Percentiles rank a stretch among this genome's conserved stretches.
Conservation (phyloP, 2,329 filamentous ascomycete genomes). For the Aspergillus bombycis region DNA sequence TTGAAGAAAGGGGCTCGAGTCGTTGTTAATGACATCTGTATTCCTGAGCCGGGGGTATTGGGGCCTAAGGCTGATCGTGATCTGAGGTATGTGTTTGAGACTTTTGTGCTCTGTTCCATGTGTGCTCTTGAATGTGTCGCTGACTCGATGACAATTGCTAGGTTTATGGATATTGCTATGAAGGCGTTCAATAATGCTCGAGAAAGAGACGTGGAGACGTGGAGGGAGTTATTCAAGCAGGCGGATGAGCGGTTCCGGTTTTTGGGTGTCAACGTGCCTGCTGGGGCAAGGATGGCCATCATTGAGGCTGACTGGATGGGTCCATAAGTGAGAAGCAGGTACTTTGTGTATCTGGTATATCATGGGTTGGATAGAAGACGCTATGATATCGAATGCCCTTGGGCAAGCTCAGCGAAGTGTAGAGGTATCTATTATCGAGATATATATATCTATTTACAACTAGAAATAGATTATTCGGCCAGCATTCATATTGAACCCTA, state of each 20-base stretch:
- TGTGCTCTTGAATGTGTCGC: no score
- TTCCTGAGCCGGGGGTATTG: background rate
- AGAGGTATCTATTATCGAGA: no score
- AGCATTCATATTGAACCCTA: no score
- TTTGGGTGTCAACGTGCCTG: background rate
- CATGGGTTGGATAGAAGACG: background rate
- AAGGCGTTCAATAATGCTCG: conserved; percentile 2
- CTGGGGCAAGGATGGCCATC: background rate
- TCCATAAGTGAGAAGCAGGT: background rate
- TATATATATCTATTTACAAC: no score
- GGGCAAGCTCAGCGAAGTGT: no score
- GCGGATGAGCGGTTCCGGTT: background rate
- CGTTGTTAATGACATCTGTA: background rate
- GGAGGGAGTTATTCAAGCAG: background rate
- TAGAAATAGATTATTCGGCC: no score
- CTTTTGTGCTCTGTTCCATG: background rate
- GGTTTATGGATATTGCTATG: conserved; percentile 6
- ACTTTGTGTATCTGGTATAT: background rate
- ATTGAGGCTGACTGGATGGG: background rate
- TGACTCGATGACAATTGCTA: background rate
- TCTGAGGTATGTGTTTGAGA: background rate
- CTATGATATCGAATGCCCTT: no score
- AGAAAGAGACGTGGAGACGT: background rate
- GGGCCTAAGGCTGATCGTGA: background rate
- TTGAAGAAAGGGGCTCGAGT: background rate